Base-by-base conservation (phyloP, 2,329 filamentous ascomycete species). In the Chrysoporthe deuterocubensis region DNA sequence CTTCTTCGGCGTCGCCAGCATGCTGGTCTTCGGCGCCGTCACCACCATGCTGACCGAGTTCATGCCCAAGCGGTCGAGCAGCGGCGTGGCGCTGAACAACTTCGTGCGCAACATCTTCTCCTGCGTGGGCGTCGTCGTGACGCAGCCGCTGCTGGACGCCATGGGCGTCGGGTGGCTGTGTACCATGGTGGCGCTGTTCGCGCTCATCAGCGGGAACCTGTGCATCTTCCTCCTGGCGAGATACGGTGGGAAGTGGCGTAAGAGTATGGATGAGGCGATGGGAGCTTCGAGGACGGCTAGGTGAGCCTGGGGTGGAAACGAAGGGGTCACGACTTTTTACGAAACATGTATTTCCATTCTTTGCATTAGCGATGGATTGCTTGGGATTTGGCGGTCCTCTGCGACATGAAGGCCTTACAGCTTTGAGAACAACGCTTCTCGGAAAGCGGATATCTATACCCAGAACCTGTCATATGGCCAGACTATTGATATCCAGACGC, bases 11-110 rank as follows among this genome's bases (percentile, higher is more conserved):
- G 73, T 92, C 3, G 90, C 90, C 2, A 90, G 86, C 43, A 96
- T 96, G 93, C 83, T 96, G 4, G 89, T 94, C 42, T 94, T 92
- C 78, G 85, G 87, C 61, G 85, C 88, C 72, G 84, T 87, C 0
- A 94, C 92, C 0, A 96, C 93, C 0, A 94, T 96, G 91, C 81
- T 96, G 71, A 95, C 92, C 0, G 92, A 96, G 75, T 94, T 95
- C 75, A 90, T 95, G 83, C 91, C 91, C 16, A 84, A 87, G 54
- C 84, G 85, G 70, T 90, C 89, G 62, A 91, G 89, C 4, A 87
- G 87, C 13, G 92, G 92, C 1, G 91, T 95, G 3, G 93, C 92
- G 0, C 82, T 94, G 56, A 94, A 95, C 78, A 95, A 95, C 75
- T 92, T 95, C 74, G 83, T 92, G 63, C 83, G 92, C 60, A 96